Base-by-base conservation (phyloP, 352 stramenopile species). In the Phytophthora cactorum region DNA sequence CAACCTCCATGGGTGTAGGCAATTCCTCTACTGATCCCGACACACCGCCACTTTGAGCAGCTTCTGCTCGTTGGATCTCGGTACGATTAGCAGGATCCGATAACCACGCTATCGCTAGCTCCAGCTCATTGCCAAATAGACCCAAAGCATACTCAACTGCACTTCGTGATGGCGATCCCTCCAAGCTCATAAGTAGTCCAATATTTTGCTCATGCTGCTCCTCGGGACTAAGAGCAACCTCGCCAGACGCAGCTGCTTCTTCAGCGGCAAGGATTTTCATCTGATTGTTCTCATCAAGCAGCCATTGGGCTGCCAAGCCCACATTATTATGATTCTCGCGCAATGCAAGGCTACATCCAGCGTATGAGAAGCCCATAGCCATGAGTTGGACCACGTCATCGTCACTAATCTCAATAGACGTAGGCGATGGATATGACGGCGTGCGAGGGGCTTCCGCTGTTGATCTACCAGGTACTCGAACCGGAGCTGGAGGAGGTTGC, bases 301-400 rank as follows among this genome's bases (percentile, higher is more conserved):
- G 65, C 89, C 88, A 97, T 59, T 95, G 81, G 1, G 90, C 90
- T 14, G 90, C 90, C 52, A 91, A 81, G 5, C 66, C 74, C 7
- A 95, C 66, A 54, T 92, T 88, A 38, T 88, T 84, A 17, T 68
- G 71, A 54, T 78, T 92, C 45, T 93, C 77, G 7, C 80, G 76
- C 36, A 97, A 70, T 8, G 90, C 85, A 27, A 95, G 62, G 34
- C 75, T 65, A 56, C 86, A 95, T 27, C 72, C 89, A 39, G 86
- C 86, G 43, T 96, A 95, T n/a, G 89, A 95, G 43, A 97, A 97
- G 0, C 90, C 90, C 78, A 97, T 89, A 0, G 87, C 84, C 87
- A 96, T 96, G 1, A 97, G 72, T 52, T 96, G 86, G 8, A 97
- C 85, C 5, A 97, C 85, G 32, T 96, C 81, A 63, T 95, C 87